phyloP scores from a whole-genome alignment of 208 protist species.

The Borovskyia barvae region DNA sequence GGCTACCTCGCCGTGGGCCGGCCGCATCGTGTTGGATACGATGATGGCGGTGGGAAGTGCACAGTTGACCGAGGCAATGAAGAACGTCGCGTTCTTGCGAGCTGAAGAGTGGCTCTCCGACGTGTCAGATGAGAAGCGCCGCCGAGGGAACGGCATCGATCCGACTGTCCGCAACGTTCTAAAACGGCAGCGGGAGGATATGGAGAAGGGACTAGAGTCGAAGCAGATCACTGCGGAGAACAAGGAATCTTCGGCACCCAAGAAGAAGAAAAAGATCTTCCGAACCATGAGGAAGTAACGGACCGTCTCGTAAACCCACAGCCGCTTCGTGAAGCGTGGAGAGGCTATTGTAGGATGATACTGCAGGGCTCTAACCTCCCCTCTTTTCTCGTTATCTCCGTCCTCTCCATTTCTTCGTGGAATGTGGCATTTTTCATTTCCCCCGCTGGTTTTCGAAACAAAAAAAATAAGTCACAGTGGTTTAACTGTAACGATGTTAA shows the following conservation, averaged over 20 bases:
- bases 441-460: no score
- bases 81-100: slow-evolving; percentile 79
- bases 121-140: slow-evolving; percentile 44
- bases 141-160: slow-evolving; percentile 54
- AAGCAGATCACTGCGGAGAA: neutral
- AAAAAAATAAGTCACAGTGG: no score
- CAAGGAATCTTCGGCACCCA: slow-evolving; percentile 10
- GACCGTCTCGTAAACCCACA: neutral
- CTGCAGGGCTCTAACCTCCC: no score
- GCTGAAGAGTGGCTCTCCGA: slow-evolving; percentile 82
- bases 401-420: slow-evolving; percentile 1
- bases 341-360: no score
- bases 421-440: neutral
- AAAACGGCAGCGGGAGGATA: slow-evolving; percentile 63
- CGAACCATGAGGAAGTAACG: slow-evolving; percentile 71
- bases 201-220: slow-evolving; percentile 25
- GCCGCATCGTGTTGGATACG: slow-evolving; percentile 81
- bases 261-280: slow-evolving; percentile 68
- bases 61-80: slow-evolving; percentile 71
- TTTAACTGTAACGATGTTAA: no score
- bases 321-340: neutral
- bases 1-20: slow-evolving; percentile 82
- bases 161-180: slow-evolving; percentile 70
- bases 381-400: slow-evolving; percentile 13
- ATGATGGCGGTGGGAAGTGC: slow-evolving; percentile 70